Base-by-base conservation (phyloP, 2,329 filamentous ascomycete species). In the Fusarium musae region DNA sequence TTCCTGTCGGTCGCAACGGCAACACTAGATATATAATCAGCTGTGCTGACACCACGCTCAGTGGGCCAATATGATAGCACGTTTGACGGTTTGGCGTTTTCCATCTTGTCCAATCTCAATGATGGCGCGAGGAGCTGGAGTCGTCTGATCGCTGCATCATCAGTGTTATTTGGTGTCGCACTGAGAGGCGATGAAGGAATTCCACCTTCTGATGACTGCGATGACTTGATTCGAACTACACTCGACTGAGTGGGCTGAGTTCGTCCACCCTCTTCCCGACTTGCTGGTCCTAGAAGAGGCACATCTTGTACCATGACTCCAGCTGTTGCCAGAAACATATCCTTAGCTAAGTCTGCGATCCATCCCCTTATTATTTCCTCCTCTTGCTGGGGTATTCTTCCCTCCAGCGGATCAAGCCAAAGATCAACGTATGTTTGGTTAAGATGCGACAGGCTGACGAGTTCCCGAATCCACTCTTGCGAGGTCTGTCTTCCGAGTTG, bases 21-120 rank as follows among this genome's bases (percentile, higher is more conserved):
- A 26, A 85, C 79, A 43, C 81, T 84, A 21, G 84, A 84, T 6
- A 83, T 66, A 60, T 85, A 85, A 44, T 78, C 75, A 10, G 78
- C 75, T 5, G 79, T 79, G 23, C 79, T 75, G 6, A 80, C 74
- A 23, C 82, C 84, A 12, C 80, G 80, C 52, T 83, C 78, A 4
- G 77, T 75, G 2, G 84, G 84, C 84, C 84, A 85, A 67, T 80
- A 80, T 9, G 80, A 78, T 3, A 85, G 74, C 3, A 84, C 64
- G 8, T 69, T 76, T 5, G 80, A 77, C 32, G 76, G 72, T 39
- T 79, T 80, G 23, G 76, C 74, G 11, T 73, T 66, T 9, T 74
- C 76, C 56, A 80, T 64, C 28, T 75, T 78, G 4, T 75, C 76
- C 1, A 77, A 46, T 17, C 74, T 66, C 5, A 84, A 44, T 1